phyloP scores from a whole-genome alignment of 257 asterid genomes.

The Lithospermum erythrorhizon region DNA sequence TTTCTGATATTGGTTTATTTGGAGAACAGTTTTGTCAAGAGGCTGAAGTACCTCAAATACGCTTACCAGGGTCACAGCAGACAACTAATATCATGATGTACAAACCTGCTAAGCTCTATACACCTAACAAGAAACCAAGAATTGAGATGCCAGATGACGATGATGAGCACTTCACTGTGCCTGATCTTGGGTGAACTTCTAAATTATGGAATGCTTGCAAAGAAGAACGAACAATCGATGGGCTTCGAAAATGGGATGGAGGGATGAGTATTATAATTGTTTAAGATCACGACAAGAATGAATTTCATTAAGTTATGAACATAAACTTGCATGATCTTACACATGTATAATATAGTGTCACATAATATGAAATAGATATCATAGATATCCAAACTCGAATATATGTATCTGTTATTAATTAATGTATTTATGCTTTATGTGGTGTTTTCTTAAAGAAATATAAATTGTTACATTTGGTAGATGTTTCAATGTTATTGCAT shows the following conservation, averaged over 20 bases:
- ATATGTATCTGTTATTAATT: neutral
- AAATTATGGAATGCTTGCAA: neutral
- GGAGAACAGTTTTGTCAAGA: slow-evolving; percentile 40
- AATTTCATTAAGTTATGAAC: neutral
- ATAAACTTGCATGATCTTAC: too few relatives aligned
- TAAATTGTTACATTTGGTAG: neutral
- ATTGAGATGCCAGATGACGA: slow-evolving; percentile 51
- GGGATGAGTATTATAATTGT: too few relatives aligned
- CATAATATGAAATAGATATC: too few relatives aligned
- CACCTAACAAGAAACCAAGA: slow-evolving; percentile 67
- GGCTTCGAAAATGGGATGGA: too few relatives aligned
- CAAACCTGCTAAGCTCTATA: slow-evolving; percentile 26
- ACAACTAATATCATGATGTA: slow-evolving; percentile 20
- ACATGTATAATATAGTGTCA: too few relatives aligned
- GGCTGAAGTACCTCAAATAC: slow-evolving; percentile 76
- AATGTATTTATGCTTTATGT: slow-evolving; percentile 9
- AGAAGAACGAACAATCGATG: too few relatives aligned
- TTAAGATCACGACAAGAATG: neutral
- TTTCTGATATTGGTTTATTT: slow-evolving; percentile 49
- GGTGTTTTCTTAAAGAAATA: neutral
- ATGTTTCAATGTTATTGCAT: neutral
- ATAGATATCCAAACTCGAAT: neutral
- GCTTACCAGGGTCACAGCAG: slow-evolving; percentile 35
- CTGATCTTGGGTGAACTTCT: slow-evolving; percentile 76
- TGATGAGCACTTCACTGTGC: slow-evolving; percentile 72